Percentiles rank a stretch among this genome's conserved stretches.
phyloP scores from a whole-genome alignment of 345 rosid species.

The Sisymbrium altissimum region DNA sequence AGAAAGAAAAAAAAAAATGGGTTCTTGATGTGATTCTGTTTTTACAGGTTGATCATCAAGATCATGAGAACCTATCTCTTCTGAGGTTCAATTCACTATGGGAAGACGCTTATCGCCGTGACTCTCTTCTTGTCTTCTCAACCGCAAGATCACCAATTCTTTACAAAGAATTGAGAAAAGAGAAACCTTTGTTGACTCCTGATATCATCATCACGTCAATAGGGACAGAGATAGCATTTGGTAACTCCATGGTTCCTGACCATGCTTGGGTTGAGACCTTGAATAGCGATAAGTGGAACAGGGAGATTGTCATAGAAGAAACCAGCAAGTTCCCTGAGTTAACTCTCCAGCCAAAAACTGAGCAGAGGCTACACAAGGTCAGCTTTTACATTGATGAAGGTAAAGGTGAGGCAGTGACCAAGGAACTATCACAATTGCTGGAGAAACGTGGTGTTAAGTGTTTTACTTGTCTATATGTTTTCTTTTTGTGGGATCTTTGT shows the following conservation, averaged over 20 bases:
- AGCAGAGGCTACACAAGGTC: slow-evolving; percentile 81
- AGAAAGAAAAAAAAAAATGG: not conserved
- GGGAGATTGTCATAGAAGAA: slow-evolving; percentile 64
- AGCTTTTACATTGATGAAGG: slow-evolving; percentile 82
- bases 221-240: slow-evolving; percentile 97
- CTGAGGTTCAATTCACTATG: slow-evolving; percentile 88
- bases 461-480: slow-evolving; percentile 1
- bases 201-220: slow-evolving; percentile 92
- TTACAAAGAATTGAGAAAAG: slow-evolving; percentile 67
- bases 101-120: slow-evolving; percentile 74
- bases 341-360: slow-evolving; percentile 88
- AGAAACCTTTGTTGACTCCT: slow-evolving; percentile 93
- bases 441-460: slow-evolving; percentile 68
- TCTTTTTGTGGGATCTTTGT: not conserved
- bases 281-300: slow-evolving; percentile 74
- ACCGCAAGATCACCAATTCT: slow-evolving; percentile 90
- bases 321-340: slow-evolving; percentile 78
- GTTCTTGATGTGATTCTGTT: slow-evolving; percentile 14
- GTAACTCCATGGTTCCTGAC: slow-evolving; percentile 78
- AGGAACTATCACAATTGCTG: slow-evolving; percentile 56
- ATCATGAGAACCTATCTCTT: slow-evolving; percentile 72
- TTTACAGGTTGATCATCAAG: slow-evolving; percentile 91
- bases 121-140: slow-evolving; percentile 87
- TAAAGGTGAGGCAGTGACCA: slow-evolving; percentile 68
- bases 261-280: slow-evolving; percentile 82